Base-by-base conservation (phyloP, 2,329 filamentous ascomycete genomes). In the Geosmithia flava region DNA sequence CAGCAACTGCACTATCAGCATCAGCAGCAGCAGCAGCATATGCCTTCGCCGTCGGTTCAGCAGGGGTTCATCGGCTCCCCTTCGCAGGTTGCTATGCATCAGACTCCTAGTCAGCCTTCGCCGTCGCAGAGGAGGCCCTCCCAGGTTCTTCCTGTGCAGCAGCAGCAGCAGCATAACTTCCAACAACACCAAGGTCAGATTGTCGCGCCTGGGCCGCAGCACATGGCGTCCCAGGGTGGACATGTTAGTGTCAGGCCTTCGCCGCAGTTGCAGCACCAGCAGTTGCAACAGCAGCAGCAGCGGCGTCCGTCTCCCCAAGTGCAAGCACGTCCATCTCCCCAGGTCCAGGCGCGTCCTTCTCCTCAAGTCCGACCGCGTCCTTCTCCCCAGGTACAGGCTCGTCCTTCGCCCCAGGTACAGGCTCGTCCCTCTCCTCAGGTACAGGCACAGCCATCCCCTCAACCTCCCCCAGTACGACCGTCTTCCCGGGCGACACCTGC, bases 1-100 rank as follows among this genome's bases (percentile, higher is more conserved):
- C 53, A 46, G 33, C 49, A 52, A n/a, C 42, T 46, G 20, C 44
- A 48, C 16, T 41, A 48, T 13, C 47, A 52, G 43, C 40, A 40
- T 20, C 43, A 48, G 23, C 45, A 42, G 20, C 48, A 50, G 46
- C 49, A 49, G 23, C 48, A 48, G 7, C 48, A 47, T n/a, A 37
- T 45, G 39, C 46, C 45, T 3, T 45, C 52, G 39, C 46, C 47
- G 19, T 46, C 44, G 30, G 20, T 40, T 8, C 33, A 46, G 37
- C 44, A 37, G n/a, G 44, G 27, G 27, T 46, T 8, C 17, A 16
- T n/a, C 27, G 19, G 33, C 6, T 37, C 33, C 3, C 33, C 33
- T 6, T 37, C 33, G 15, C 33, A 37, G 33, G 15, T 37, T 37
- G 33, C 33, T 11, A 16, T 13, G 15, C 33, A 27, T 4, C 23